These are phyloP conservation scores for Serendipita indica DNA, from an alignment of 768 basidiomycete genomes.

Conservation along the genomic window DNA sequence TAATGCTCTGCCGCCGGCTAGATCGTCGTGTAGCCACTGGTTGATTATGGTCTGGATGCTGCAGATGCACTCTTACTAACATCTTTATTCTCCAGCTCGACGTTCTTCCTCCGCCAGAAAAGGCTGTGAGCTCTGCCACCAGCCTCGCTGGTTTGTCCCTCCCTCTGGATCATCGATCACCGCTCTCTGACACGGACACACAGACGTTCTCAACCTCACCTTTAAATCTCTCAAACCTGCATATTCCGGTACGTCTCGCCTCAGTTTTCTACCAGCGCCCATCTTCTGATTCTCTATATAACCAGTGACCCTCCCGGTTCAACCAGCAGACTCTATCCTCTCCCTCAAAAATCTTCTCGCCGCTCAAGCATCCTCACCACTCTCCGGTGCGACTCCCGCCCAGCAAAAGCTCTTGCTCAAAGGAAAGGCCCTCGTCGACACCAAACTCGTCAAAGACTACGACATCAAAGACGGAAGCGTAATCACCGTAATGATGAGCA, in stretches of 20 bases:
- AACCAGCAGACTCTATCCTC: slow-evolving; percentile 69
- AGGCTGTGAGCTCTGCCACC: slow-evolving; percentile 23
- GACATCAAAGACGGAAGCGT: slow-evolving; percentile 63
- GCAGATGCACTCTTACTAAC: neutral
- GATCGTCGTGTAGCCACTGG: neutral
- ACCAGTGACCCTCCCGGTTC: slow-evolving; percentile 57
- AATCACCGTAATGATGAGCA: slow-evolving; percentile 60
- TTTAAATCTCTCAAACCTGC: slow-evolving; percentile 86
- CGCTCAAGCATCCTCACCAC: slow-evolving; percentile 27
- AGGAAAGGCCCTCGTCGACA: slow-evolving; percentile 85
- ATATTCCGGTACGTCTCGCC: neutral
- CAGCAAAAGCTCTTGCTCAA: slow-evolving; percentile 84
- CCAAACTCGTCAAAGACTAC: slow-evolving; percentile 85
- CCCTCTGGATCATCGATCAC: neutral
- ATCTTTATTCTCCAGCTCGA: slow-evolving; percentile 30
- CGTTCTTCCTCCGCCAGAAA: slow-evolving; percentile 46
- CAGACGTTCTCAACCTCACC: slow-evolving; percentile 45
- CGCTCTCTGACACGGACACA: slow-evolving; percentile 2
- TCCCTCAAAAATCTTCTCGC: slow-evolving; percentile 67
- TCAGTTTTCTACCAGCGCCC: neutral
- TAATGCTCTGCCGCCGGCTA: slow-evolving; percentile 14
- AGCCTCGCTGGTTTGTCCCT: slow-evolving; percentile 19
- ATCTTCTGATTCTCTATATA: slow-evolving; percentile 28
- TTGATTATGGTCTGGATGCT: neutral
- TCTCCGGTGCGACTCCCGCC: slow-evolving; percentile 47